Percentiles rank a stretch among this genome's conserved stretches.
Conservation (phyloP, 2,329 filamentous ascomycete species). For the Monilinia polystroma region DNA sequence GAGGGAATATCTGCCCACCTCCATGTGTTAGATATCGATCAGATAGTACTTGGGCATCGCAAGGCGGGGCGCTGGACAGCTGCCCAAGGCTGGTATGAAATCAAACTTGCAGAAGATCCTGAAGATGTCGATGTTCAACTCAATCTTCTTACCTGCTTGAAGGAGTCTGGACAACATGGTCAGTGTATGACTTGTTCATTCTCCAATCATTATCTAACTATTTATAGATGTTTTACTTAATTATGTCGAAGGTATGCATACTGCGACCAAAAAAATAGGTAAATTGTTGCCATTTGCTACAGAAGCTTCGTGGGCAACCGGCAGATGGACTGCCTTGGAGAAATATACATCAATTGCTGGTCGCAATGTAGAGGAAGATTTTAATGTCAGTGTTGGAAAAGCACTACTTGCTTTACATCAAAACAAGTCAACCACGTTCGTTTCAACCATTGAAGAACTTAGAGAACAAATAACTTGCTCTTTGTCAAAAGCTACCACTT, state of each 20-base stretch:
- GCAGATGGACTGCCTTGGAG: conserved; percentile 73
- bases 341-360: conserved; percentile 60
- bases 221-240: conserved; percentile 75
- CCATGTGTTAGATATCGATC: conserved; percentile 83
- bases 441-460: conserved; percentile 59
- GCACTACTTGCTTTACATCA: conserved; percentile 61
- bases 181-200: conserved; percentile 37
- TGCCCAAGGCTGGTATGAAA: conserved; percentile 96
- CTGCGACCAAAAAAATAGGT: conserved; percentile 49
- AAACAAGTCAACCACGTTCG: conserved; percentile 53
- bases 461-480: conserved; percentile 69
- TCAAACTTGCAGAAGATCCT: conserved; percentile 78
- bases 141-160: conserved; percentile 82
- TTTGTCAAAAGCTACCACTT: conserved; percentile 73
- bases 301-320: conserved; percentile 89
- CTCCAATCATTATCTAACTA: conserved; percentile 20
- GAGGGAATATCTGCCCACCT: conserved; percentile 91
- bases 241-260: conserved; percentile 75
- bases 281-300: conserved; percentile 78
- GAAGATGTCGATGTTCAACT: conserved; percentile 74
- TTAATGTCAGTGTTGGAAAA: conserved; percentile 78
- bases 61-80: conserved; percentile 93
- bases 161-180: conserved; percentile 95
- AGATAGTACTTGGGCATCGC: conserved; percentile 87
- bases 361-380: conserved; percentile 56